Base-by-base conservation (phyloP, 345 rosid genomes). In the Turritis glabra region DNA sequence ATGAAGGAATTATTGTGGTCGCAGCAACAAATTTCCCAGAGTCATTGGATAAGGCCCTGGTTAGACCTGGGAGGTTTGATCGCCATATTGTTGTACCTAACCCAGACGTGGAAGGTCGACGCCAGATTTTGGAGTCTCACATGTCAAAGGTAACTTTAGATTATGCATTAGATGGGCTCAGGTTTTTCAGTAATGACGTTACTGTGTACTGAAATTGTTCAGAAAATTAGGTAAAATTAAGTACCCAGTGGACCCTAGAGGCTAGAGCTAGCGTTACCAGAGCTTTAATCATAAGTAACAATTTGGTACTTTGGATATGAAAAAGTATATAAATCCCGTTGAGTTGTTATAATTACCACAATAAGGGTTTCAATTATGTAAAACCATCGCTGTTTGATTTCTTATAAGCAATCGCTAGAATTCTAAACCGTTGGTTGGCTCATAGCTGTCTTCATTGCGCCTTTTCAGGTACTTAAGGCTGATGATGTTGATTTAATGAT, bases 61-160 rank as follows among this genome's bases (percentile, higher is more conserved):
- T 92, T 41, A 87, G 99, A 82, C 99, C 99, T 51, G 99, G 99
- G 30, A 82, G 97, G 75, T 92, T 96, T 81, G 99, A 96, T 67
- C 90, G 96, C 18, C 93, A 86, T 77, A 85, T 95, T 77, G 88
- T 90, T 77, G 94, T 95, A 59, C 98, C 98, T 48, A 90, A 92
- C 77, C 98, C 99, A 10, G 99, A 95, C 48, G 98, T 95, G 5
- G 97, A 92, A 83, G 99, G 99, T 55, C 82, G 99, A 40, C 89
- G 92, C 65, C 98, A 95, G 89, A 95, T 95, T 76, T 38, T 95
- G 82, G 99, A 95, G 76, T 81, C 87, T 71, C 97, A 92, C 84
- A 90, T 95, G 99, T 85, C 98, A 52, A 92, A 95, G 98, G 99
- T 95, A 89, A 64, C 62, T 58, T 57, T 14, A 10, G 27, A 78